phyloP scores from a whole-genome alignment of 164 flowering plant genomes.

The Amborella trichopoda region DNA sequence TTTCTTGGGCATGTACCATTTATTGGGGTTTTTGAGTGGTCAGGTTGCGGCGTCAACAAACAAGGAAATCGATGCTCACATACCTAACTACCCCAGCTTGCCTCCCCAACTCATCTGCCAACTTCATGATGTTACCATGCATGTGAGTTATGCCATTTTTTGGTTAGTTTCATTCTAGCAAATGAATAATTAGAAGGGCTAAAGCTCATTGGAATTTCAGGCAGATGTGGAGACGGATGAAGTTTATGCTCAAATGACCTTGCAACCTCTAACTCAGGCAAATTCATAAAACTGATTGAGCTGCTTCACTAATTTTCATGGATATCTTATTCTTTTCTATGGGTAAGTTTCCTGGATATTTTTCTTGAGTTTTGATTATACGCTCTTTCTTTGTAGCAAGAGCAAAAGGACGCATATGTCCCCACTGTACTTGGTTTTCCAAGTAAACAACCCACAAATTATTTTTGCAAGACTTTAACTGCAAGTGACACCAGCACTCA shows the following conservation, averaged over 20 bases:
- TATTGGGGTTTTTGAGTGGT: too few species aligned
- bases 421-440: slow-evolving; percentile 67
- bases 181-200: background rate
- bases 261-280: slow-evolving; percentile 68
- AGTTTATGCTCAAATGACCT: slow-evolving; percentile 85
- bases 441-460: slow-evolving; percentile 81
- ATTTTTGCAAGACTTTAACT: slow-evolving; percentile 81
- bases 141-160: slow-evolving; percentile 35
- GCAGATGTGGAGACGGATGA: slow-evolving; percentile 92
- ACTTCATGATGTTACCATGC: slow-evolving; percentile 84
- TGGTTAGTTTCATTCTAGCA: background rate
- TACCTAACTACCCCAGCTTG: slow-evolving; percentile 79
- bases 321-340: background rate
- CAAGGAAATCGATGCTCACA: slow-evolving; percentile 68
- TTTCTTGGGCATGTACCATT: slow-evolving; percentile 3
- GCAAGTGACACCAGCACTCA: slow-evolving; percentile 92
- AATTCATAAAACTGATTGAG: too few species aligned
- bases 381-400: slow-evolving; percentile 42
- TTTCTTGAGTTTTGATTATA: background rate
- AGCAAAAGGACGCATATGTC: slow-evolving; percentile 65
- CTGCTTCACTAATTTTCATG: too few species aligned
- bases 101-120: slow-evolving; percentile 83
- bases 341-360: background rate
- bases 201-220: slow-evolving; percentile 27
- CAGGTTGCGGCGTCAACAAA: slow-evolving; percentile 83